Evolutionary conservation across 2,329 filamentous ascomycete genomes (phyloP), one percentile per base, ranked within the genome.

Genomic region (Colletotrichum sp.): DNA sequence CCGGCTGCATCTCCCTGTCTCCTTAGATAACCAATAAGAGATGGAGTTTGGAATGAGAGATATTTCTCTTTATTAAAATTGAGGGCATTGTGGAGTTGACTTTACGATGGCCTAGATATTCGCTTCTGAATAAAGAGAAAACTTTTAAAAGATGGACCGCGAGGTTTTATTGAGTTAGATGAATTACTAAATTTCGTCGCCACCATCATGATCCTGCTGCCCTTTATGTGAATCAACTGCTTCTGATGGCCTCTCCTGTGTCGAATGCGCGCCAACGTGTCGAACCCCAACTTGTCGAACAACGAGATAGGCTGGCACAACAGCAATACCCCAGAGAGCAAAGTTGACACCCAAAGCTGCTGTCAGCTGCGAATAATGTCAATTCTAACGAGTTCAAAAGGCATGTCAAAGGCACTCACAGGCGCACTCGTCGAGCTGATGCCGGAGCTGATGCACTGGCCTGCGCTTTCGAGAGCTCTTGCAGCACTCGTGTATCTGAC

Each of bases 401-500:
- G 10, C n/a, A 52, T 4, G 10, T n/a, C 28, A 5, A 9, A 10
- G 1, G 16, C 1, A 72, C 59, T 79, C 59, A 77, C 60, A 26
- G 78, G 79, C n/a, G 79, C 70, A 14, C 75, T 75, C 6, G 81
- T 81, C 1, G 82, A 83, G 74, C 81, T 84, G 34, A 83, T 83
- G 0, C 82, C 83, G 16, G 81, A 81, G 18, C 79, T 77, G 6
- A 82, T 73, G 39, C 80, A 81, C 39, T 82, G 78, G 1, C 81
- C 81, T 7, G 80, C 81, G 5, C 78, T 80, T 32, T 83, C 81
- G 3, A 81, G 78, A 18, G 78, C 81, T n/a, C 80, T 71, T 4
- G 78, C 79, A 10, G 79, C 74, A 7, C 78, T 81, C 63, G 79
- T 79, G 26, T 78, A 82, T 26, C 82, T 70, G 6, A 80, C 77